Evolutionary conservation across 257 asterid species (phyloP).

Genomic region (Prunella vulgaris): DNA sequence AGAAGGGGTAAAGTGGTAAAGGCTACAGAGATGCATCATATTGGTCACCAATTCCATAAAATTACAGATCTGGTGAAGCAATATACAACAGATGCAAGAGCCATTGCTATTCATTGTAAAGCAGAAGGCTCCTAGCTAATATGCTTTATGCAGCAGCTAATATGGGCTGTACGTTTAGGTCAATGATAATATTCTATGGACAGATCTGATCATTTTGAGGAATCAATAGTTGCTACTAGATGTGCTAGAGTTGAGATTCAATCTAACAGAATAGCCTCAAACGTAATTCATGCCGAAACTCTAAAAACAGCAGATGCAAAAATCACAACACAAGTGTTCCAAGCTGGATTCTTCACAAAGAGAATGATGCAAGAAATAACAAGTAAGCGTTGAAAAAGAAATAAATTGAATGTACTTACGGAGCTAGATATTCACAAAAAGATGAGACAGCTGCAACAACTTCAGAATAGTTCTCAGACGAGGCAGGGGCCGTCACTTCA

Average conservation of each 20-base stretch:
- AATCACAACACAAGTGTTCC: background rate
- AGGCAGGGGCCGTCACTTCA: conserved; percentile 89
- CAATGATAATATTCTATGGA: background rate
- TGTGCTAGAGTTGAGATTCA: background rate
- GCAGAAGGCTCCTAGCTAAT: background rate
- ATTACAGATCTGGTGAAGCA: background rate
- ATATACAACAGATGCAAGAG: background rate
- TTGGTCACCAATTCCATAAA: background rate
- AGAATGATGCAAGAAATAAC: background rate
- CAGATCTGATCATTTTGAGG: background rate
- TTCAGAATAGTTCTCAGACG: conserved; percentile 81
- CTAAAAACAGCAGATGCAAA: background rate
- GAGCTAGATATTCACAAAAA: conserved; percentile 94
- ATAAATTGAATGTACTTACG: conserved; percentile 52
- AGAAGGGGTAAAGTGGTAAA: background rate
- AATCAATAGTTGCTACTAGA: background rate
- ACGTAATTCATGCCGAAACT: background rate
- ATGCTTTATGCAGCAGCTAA: background rate
- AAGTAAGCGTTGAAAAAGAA: background rate
- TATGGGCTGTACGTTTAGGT: background rate
- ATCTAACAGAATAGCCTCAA: background rate
- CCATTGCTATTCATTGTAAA: background rate
- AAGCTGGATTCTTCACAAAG: background rate
- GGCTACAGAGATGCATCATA: background rate
- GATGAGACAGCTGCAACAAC: conserved; percentile 74